Base-by-base conservation (phyloP, 805 yeast species). In the Starmerella roubikii region DNA sequence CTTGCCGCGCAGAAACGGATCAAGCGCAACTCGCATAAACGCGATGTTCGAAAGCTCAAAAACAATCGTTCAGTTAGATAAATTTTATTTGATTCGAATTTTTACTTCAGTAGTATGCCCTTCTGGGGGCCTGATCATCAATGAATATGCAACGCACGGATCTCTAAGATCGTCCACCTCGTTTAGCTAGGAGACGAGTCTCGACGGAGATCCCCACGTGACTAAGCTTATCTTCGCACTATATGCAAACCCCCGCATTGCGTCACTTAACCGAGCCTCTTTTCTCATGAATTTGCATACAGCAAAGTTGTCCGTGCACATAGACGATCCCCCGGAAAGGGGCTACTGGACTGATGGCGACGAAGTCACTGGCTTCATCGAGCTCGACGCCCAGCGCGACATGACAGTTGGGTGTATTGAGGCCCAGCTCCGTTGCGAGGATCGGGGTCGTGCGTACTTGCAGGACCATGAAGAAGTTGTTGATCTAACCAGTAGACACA, bases 1-100 rank as follows among this genome's bases (percentile, higher is more conserved):
- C 60, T 71, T 30, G 77, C 83, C n/a, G 91, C 94, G 2, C 71
- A 69, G 48, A 72, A 81, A 57, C 82, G 79, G 61, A 54, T 82
- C 52, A 77, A 67, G 59, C 82, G 80, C 57, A 93, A 86, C 61
- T 73, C 68, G 11, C 34, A 32, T 28, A 32, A 22, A 16, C 20
- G 13, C 13, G 20, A 9, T 11, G 20, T 29, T 6, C 31, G 31
- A 7, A 30, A 30, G 16, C 40, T 17, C 15, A 30, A 17, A 13
- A 27, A 27, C 8, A 8, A 6, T 6, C 13, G 30, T 6, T 10
- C 8, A n/a, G 13, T 12, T 27, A 10, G 15, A 27, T 27, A 9
- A 9, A 9, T 23, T 23, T 23, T 23, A 23, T 23, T 23, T 23
- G n/a, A n/a, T n/a, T n/a, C n/a, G n/a, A n/a, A n/a, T n/a, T n/a